Evolutionary conservation across 352 stramenopile genomes (phyloP).

Genomic region (Phytophthora multivora): DNA sequence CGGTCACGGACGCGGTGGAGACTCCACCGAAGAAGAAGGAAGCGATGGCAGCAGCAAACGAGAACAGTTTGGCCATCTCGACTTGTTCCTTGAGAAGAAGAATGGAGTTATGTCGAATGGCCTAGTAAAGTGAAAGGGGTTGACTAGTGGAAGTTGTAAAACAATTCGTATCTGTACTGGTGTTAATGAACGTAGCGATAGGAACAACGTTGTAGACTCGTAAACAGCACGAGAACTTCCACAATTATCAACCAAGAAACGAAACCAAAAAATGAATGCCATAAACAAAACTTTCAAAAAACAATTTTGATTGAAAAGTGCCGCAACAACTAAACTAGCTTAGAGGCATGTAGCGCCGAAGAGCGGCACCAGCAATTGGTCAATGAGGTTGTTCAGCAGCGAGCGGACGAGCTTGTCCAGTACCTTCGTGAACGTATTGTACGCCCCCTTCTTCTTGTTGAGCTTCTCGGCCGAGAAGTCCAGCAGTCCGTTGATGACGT

Average conservation of each 20-base stretch:
- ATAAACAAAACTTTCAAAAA: not conserved
- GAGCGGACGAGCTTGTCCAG: constrained; percentile 49
- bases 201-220: no score
- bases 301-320: not conserved
- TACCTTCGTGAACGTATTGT: constrained; percentile 53
- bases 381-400: constrained; percentile 57
- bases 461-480: constrained; percentile 51
- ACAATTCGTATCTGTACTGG: no score
- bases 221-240: not conserved
- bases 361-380: constrained; percentile 37
- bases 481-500: constrained; percentile 55
- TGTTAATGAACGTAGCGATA: no score
- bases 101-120: no score
- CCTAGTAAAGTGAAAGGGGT: no score
- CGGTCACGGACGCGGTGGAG: not conserved
- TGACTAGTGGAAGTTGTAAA: no score
- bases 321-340: not conserved
- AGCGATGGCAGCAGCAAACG: no score
- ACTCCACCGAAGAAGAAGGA: no score
- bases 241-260: not conserved
- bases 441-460: constrained; percentile 69
- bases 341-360: constrained; percentile 55
- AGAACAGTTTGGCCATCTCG: no score
- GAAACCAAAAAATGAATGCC: not conserved
- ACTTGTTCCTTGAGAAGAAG: no score